Base-by-base conservation (phyloP, 2,329 filamentous ascomycete species). In the Canariomyces notabilis region DNA sequence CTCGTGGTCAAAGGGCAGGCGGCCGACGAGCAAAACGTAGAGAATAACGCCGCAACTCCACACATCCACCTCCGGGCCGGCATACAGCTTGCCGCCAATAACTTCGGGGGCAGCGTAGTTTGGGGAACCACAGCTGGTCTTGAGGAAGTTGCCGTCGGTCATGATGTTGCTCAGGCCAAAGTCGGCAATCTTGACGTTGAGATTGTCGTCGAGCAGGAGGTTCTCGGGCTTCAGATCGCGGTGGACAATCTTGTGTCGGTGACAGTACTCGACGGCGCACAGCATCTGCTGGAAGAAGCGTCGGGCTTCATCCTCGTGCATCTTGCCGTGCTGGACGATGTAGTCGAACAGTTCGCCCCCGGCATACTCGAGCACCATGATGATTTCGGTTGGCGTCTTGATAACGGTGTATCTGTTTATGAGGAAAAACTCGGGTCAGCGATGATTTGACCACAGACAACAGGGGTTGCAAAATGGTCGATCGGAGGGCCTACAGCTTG, bases 221-320 rank as follows among this genome's bases (percentile, higher is more conserved):
- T 98, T 98, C 73, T 98, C 93, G 8, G 93, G 93, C 67, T 98
- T 98, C 52, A 98, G 72, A 66, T 98, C 93, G 65, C 93, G 85
- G 68, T 98, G 93, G 33, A 97, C 93, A 61, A 98, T 97, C 72
- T 97, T 97, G 74, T 98, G 93, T 52, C 93, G 81, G 69, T 98
- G 93, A 63, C 93, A 98, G 71, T 98, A 98, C 66, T 98, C 93
- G 58, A 98, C 93, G 35, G 93, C 93, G 66, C 93, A 96, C 44
- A 98, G 87, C 70, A 98, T 98, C 68, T 98, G 93, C 68, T 98
- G 93, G 68, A 98, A 98, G 74, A 98, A 96, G 57, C 91, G 89
- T 47, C 93, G 83, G n/a, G 93, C 93, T 64, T 94, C 87, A 50
- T 83, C 78, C 67, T 98, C 93, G 57, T 85, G 82, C 77, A 97